Evolutionary conservation across 257 asterid genomes (phyloP).

Genomic region (Fraxinus cuspidata): DNA sequence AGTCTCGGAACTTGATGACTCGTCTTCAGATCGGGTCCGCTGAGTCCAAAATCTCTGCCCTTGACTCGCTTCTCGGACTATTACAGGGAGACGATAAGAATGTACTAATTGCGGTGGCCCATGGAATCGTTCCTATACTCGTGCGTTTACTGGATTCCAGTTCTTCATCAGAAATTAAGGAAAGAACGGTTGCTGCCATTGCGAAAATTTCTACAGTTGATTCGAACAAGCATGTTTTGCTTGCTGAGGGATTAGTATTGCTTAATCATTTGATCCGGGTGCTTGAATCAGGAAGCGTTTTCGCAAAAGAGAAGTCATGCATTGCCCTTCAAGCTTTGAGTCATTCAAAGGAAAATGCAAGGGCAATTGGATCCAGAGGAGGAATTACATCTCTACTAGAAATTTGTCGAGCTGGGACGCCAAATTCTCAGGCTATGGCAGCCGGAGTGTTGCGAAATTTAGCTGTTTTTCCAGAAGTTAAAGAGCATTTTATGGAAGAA

Average conservation of each 20-base stretch:
- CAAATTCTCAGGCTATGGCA: conserved; percentile 82
- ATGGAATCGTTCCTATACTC: conserved; percentile 79
- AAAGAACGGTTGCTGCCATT: conserved; percentile 62
- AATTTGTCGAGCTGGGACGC: conserved; percentile 77
- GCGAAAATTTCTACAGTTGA: conserved; percentile 74
- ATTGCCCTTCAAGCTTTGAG: conserved; percentile 62
- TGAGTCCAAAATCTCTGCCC: conserved; percentile 66
- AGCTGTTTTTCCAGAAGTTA: conserved; percentile 57
- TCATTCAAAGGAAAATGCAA: conserved; percentile 76
- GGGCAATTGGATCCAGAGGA: conserved; percentile 94
- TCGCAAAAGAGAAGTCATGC: conserved; percentile 82
- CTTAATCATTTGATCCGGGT: conserved; percentile 70
- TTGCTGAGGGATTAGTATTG: conserved; percentile 67
- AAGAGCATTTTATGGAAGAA: conserved; percentile 69
- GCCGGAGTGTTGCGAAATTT: conserved; percentile 67
- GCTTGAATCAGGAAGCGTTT: conserved; percentile 83
- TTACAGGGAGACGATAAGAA: conserved; percentile 80
- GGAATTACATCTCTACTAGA: conserved; percentile 77
- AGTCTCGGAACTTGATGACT: conserved; percentile 68
- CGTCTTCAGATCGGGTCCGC: conserved; percentile 89
- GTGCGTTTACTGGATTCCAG: conserved; percentile 70
- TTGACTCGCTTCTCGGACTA: conserved; percentile 67
- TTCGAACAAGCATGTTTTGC: conserved; percentile 59
- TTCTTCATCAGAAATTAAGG: conserved; percentile 67
- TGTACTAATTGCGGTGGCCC: conserved; percentile 68